A percentile compares a stretch with the other conserved stretches of the same genome.
Conservation (phyloP, 2,329 filamentous ascomycete genomes). For the Colletotrichum liriopes region DNA sequence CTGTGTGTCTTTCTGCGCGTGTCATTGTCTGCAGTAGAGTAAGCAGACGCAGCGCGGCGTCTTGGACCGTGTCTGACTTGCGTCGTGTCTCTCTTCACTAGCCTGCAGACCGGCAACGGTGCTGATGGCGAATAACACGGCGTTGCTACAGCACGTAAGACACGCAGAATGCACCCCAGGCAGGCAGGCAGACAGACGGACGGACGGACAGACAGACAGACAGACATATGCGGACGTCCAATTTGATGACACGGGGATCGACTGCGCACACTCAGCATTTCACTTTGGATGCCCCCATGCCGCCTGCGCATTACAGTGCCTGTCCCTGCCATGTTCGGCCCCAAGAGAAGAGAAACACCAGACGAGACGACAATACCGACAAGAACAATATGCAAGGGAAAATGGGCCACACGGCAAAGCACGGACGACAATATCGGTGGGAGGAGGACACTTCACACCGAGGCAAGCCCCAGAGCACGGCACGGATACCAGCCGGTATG, state of each 20-base stretch:
- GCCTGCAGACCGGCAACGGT: neutral
- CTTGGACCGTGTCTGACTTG: too few species aligned
- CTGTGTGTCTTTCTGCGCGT: neutral
- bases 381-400: slow-evolving; percentile 23
- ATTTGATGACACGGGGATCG: too few species aligned
- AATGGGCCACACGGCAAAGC: slow-evolving; percentile 6
- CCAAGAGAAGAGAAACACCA: slow-evolving; percentile 29
- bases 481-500: too few species aligned
- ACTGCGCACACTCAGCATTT: neutral
- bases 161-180: neutral
- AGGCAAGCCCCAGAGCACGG: too few species aligned
- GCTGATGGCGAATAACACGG: neutral
- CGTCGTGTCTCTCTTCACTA: neutral
- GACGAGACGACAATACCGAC: slow-evolving; percentile 32
- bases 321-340: slow-evolving; percentile 12
- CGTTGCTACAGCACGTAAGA: neutral
- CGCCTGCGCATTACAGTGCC: neutral
- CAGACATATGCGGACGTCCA: neutral
- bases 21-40: neutral
- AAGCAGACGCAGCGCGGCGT: too few species aligned
- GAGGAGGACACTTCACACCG: neutral
- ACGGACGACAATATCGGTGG: slow-evolving; percentile 21
- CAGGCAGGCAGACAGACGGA: neutral
- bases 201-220: neutral
- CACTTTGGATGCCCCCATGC: neutral